These are phyloP conservation scores for Candida nanaspora DNA, from an alignment of 805 yeast species.

Conservation along the genomic window DNA sequence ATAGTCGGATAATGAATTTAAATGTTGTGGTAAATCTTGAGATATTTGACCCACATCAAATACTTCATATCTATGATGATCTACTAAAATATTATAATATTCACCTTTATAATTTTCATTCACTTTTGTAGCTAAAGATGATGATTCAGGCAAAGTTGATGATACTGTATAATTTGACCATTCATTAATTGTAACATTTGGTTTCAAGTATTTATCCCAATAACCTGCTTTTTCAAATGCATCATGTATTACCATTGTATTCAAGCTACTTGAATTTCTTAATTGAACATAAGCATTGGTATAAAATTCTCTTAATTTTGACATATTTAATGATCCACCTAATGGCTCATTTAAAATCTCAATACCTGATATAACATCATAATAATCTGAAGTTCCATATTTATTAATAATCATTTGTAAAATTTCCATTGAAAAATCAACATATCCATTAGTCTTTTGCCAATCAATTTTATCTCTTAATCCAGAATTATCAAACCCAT, in stretches of 20 bases:
- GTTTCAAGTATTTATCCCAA: slow-evolving; percentile 43
- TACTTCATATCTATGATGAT: slow-evolving; percentile 92
- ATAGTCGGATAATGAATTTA: slow-evolving; percentile 44
- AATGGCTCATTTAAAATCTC: slow-evolving; percentile 71
- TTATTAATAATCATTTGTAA: slow-evolving; percentile 42
- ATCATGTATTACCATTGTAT: slow-evolving; percentile 54
- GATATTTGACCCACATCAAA: slow-evolving; percentile 57
- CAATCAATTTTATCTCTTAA: slow-evolving; percentile 53
- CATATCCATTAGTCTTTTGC: slow-evolving; percentile 32
- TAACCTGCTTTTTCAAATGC: slow-evolving; percentile 51
- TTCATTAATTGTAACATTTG: slow-evolving; percentile 2
- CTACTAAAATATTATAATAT: slow-evolving; percentile 66
- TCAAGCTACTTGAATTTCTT: slow-evolving; percentile 29
- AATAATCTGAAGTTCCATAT: slow-evolving; percentile 41
- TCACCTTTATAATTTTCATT: slow-evolving; percentile 12
- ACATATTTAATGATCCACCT: slow-evolving; percentile 42
- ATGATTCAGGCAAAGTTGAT: neutral
- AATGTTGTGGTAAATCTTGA: slow-evolving; percentile 52
- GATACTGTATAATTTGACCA: neutral
- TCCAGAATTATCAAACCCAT: slow-evolving; percentile 95
- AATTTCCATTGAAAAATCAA: slow-evolving; percentile 41
- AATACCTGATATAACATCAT: slow-evolving; percentile 60
- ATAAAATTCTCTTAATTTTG: slow-evolving; percentile 32
- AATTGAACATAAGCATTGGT: slow-evolving; percentile 35
- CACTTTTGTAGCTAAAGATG: neutral